Evolutionary conservation across 177 flowering plant species (phyloP).

Genomic region (Vitis hybrid): DNA sequence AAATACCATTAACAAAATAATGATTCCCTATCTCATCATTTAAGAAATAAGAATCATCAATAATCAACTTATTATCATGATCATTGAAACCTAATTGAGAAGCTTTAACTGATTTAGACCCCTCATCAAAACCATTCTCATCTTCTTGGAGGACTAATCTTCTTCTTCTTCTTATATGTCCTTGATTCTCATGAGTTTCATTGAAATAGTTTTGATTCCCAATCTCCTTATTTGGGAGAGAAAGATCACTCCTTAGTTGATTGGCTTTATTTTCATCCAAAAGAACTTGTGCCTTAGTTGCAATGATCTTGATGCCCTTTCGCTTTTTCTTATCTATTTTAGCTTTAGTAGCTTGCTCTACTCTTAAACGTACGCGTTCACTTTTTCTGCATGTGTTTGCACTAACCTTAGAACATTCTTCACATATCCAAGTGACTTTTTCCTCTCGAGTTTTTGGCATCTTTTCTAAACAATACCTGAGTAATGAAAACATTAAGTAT

Average conservation of each 20-base stretch:
- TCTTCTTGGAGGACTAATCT: not conserved
- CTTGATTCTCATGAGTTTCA: not conserved
- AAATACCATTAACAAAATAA: too few species aligned
- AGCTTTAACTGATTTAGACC: not conserved
- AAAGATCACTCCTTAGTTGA: not conserved
- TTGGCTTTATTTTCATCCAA: not conserved
- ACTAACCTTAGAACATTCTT: not conserved
- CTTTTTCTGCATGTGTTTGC: not conserved
- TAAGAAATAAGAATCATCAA: too few species aligned
- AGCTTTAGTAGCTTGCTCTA: not conserved
- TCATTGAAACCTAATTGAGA: not conserved
- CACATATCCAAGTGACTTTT: constrained; percentile 6
- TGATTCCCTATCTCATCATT: too few species aligned
- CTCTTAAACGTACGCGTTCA: not conserved
- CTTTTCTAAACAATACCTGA: constrained; percentile 8
- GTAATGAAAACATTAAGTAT: not conserved
- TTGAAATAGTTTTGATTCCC: too few species aligned
- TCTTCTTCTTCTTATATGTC: not conserved
- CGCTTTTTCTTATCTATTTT: not conserved
- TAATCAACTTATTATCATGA: too few species aligned
- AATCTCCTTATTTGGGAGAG: not conserved
- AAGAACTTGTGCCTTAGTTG: not conserved
- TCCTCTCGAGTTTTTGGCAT: not conserved
- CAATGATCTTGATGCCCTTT: not conserved
- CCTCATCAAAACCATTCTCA: not conserved